Evolutionary conservation across 805 yeast genomes (phyloP).

Genomic region (Nakazawaea siamensis): DNA sequence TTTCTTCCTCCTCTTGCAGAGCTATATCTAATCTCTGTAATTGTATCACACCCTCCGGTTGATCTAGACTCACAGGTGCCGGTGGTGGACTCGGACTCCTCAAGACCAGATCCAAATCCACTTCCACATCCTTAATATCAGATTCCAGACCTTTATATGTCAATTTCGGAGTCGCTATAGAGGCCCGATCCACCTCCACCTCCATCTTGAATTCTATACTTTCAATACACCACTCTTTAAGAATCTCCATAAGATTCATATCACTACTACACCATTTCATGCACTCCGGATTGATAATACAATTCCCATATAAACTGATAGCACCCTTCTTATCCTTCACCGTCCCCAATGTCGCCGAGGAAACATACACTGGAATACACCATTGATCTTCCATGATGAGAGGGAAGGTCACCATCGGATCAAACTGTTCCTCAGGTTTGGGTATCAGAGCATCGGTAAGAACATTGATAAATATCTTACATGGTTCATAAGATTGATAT

Average conservation of each 20-base stretch:
- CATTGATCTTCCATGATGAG: conserved; percentile 63
- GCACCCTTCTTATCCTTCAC: conserved; percentile 66
- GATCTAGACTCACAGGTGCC: too few species aligned
- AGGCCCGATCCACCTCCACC: conserved; percentile 50
- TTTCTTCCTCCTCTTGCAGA: conserved; percentile 9
- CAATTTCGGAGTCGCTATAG: conserved; percentile 61
- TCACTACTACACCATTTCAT: conserved; percentile 55
- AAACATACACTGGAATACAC: conserved; percentile 72
- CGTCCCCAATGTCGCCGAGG: conserved; percentile 42
- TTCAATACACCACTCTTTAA: conserved; percentile 81
- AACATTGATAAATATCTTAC: conserved; percentile 71
- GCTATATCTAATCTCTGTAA: conserved; percentile 10
- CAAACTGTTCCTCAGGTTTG: conserved; percentile 41
- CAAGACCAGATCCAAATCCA: too few species aligned
- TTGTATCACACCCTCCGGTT: conserved; percentile 16
- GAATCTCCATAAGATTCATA: conserved; percentile 49
- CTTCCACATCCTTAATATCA: conserved; percentile 32
- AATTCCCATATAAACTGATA: conserved; percentile 62
- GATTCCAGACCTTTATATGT: conserved; percentile 55
- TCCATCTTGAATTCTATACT: conserved; percentile 52
- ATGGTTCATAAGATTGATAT: conserved; percentile 18
- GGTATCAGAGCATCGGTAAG: conserved; percentile 66
- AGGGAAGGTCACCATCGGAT: conserved; percentile 51
- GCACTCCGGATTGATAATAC: conserved; percentile 62
- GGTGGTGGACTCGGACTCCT: too few species aligned